Evolutionary conservation across 2,329 filamentous ascomycete species (phyloP), one percentile per base, ranked within the genome.

Genomic region (Lecanosticta acicola): DNA sequence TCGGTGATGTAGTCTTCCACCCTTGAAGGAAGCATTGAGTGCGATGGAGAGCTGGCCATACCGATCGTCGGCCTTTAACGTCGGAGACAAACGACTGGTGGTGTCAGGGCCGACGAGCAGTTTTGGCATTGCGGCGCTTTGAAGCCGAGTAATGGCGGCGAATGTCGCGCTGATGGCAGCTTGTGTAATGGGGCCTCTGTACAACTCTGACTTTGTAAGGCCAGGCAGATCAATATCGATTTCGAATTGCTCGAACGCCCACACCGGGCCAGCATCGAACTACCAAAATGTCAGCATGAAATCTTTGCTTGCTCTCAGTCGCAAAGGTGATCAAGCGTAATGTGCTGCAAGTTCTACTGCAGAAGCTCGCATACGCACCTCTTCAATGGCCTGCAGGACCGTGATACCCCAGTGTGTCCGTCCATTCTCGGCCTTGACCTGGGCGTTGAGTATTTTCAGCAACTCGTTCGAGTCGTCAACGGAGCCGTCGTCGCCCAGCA

Each of bases 251-350:
- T 71, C 67, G 46, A 66, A 71, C 1, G 68, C 68, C 68, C 69
- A 71, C 5, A 71, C 66, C 0, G 68, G 69, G 4, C 69, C 69
- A n/a, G 66, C 67, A 41, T 71, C 69, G 43, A 71, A 66, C 36
- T 29, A 11, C 11, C 24, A 29, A 29, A 7, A 11, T 29, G 24
- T 29, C 24, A 29, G 24, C 24, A 5, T 5, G 11, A 7, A 29
- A 29, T 29, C 11, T 29, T 29, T 29, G 24, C 24, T 5, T 29
- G 24, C n/a, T n/a, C n/a, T n/a, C n/a, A n/a, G n/a, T n/a, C n/a
- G n/a, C n/a, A n/a, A n/a, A n/a, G n/a, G n/a, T n/a, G n/a, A n/a
- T n/a, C n/a, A n/a, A n/a, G n/a, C n/a, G n/a, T n/a, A n/a, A n/a
- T n/a, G n/a, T n/a, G n/a, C n/a, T n/a, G n/a, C n/a, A n/a, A n/a